Percentiles rank a stretch among this genome's conserved stretches.
Evolutionary conservation across 2,329 filamentous ascomycete species (phyloP).

Genomic region (Clonostachys rhizophaga): DNA sequence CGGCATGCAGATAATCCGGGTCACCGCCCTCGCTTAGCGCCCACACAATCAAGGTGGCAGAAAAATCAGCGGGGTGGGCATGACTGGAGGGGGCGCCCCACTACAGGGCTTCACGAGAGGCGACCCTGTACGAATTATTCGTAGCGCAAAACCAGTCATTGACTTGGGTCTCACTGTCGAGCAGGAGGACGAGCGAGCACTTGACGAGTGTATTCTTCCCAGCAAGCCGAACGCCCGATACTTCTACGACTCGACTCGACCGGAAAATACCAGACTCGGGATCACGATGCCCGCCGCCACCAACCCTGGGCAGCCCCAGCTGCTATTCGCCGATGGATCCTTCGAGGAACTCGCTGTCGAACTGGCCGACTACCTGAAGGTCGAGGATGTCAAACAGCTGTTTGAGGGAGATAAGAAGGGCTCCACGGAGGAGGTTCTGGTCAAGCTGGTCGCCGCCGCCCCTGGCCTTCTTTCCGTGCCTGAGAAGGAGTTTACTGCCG

Average conservation of each 20-base stretch:
- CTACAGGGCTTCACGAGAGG: constrained; percentile 29
- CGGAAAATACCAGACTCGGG: too few relatives aligned
- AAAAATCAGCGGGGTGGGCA: constrained; percentile 30
- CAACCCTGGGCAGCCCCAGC: constrained; percentile 47
- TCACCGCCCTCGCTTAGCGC: constrained; percentile 35
- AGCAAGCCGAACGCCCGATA: too few relatives aligned
- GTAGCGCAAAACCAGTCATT: background rate
- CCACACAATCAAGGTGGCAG: constrained; percentile 28
- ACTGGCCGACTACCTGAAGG: constrained; percentile 90
- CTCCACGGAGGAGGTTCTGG: constrained; percentile 75
- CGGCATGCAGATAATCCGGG: constrained; percentile 8
- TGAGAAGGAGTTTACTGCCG: constrained; percentile 94
- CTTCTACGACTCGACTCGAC: too few relatives aligned
- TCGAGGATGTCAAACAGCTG: constrained; percentile 71
- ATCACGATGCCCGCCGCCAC: constrained; percentile 22
- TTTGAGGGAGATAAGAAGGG: constrained; percentile 61
- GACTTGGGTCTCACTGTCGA: background rate
- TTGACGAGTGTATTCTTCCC: too few relatives aligned
- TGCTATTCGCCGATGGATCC: constrained; percentile 80
- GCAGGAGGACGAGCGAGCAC: background rate
- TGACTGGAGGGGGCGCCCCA: constrained; percentile 19
- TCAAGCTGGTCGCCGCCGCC: constrained; percentile 82
- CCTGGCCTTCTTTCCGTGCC: constrained; percentile 75
- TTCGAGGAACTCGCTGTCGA: constrained; percentile 92
- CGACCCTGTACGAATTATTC: constrained; percentile 15